These are phyloP conservation scores for Casaregolazyma suthepensis DNA, from an alignment of 1,139 yeast genomes.

Conservation along the genomic window DNA sequence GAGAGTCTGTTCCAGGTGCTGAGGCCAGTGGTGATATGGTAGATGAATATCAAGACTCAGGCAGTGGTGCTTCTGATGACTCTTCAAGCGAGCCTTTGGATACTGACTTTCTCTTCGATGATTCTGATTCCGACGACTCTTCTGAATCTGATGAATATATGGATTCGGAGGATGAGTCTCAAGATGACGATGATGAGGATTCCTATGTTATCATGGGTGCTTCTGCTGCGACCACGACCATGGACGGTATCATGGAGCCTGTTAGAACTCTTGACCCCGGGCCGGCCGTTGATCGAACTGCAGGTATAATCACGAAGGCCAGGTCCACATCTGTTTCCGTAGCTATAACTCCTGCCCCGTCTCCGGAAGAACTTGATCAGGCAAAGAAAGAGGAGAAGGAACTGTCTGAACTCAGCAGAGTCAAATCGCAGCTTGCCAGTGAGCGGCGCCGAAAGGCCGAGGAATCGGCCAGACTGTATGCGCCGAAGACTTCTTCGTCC, in stretches of 20 bases:
- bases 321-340: not conserved
- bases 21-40: not conserved
- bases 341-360: not conserved
- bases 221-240: not conserved
- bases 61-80: not conserved
- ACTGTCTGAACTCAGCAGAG: slow-evolving; percentile 10
- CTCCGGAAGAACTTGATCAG: slow-evolving; percentile 5
- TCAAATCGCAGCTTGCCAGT: slow-evolving; percentile 14
- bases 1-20: not conserved
- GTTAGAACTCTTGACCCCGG: not conserved
- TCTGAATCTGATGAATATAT: not conserved
- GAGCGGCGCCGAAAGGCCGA: slow-evolving; percentile 12
- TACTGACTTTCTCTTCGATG: not conserved
- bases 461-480: slow-evolving; percentile 6
- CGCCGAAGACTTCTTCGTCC: not conserved
- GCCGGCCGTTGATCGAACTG: not conserved
- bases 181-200: slow-evolving; percentile 11
- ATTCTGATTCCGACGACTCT: not conserved
- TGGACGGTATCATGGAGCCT: not conserved
- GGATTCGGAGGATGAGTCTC: not conserved
- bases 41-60: slow-evolving; percentile 6
- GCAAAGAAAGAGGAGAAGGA: slow-evolving; percentile 7
- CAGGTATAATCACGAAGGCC: not conserved
- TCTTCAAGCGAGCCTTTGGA: not conserved
- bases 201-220: not conserved